A percentile compares a stretch with the other conserved stretches of the same genome.
Conservation (phyloP, 371 early-diverging fungal species). For the Mortierella sp. region DNA sequence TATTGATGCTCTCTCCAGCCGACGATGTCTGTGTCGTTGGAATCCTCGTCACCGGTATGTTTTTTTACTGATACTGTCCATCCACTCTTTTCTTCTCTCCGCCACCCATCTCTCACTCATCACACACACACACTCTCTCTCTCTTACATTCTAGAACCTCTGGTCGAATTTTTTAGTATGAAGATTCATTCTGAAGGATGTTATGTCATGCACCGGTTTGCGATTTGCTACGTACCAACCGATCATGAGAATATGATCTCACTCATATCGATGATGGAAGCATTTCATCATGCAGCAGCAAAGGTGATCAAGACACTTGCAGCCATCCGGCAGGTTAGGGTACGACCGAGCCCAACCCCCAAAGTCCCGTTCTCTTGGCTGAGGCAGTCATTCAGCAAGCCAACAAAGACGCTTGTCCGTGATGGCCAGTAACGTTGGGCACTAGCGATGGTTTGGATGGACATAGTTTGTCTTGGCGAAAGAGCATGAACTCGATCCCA, state of each 20-base stretch:
- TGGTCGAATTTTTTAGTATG: conserved; percentile 25
- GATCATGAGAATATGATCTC: conserved; percentile 18
- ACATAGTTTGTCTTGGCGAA: not conserved
- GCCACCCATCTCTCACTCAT: conserved; percentile 1
- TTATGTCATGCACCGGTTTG: conserved; percentile 28
- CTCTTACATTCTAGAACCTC: conserved; percentile 11
- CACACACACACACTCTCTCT: not conserved
- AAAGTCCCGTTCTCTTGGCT: conserved; percentile 29
- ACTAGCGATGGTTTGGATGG: not conserved
- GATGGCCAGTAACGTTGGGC: conserved; percentile 23
- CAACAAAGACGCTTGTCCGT: conserved; percentile 16
- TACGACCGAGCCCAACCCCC: conserved; percentile 15
- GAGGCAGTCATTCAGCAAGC: conserved; percentile 23
- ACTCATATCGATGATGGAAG: conserved; percentile 17
- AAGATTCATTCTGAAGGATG: conserved; percentile 13
- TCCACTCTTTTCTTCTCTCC: not conserved
- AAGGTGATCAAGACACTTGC: conserved; percentile 11
- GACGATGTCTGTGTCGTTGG: conserved; percentile 25
- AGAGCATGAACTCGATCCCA: not conserved
- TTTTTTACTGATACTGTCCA: conserved; percentile 1
- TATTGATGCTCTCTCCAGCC: conserved; percentile 11
- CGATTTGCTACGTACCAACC: conserved; percentile 7
- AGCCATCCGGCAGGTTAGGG: conserved; percentile 23
- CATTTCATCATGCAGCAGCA: conserved; percentile 18
- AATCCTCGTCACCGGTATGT: conserved; percentile 21